Evolutionary conservation across 106 monocot genomes (phyloP).

Genomic region (Acanthochlamys bracteata): DNA sequence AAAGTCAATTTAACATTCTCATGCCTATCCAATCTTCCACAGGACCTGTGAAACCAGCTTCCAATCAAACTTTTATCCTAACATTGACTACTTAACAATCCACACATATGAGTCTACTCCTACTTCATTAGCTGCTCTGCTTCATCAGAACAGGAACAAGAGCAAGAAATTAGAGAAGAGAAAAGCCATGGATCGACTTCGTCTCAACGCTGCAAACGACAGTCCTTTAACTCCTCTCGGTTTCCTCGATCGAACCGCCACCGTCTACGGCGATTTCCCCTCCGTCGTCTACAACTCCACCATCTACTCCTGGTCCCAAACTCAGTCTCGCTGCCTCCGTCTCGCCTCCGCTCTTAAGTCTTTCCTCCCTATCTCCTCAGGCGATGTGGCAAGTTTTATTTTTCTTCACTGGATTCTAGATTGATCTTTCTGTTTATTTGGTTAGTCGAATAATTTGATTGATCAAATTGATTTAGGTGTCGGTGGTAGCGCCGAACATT

Average conservation of each 20-base stretch:
- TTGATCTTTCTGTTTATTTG: too few species aligned
- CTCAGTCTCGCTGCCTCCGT: slow-evolving; percentile 36
- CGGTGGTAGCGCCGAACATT: slow-evolving; percentile 27
- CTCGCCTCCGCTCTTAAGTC: slow-evolving; percentile 41
- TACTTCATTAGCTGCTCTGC: too few species aligned
- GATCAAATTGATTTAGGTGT: too few species aligned
- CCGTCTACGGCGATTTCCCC: slow-evolving; percentile 36
- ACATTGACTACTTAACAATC: too few species aligned
- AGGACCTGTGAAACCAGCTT: too few species aligned
- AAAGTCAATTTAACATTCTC: too few species aligned
- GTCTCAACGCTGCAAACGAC: slow-evolving; percentile 28
- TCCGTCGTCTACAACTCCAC: slow-evolving; percentile 30
- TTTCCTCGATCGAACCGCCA: slow-evolving; percentile 46
- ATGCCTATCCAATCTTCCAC: too few species aligned
- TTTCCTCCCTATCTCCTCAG: slow-evolving; percentile 25
- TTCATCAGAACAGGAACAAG: neutral
- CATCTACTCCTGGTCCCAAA: slow-evolving; percentile 47
- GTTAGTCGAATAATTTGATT: too few species aligned
- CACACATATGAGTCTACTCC: too few species aligned
- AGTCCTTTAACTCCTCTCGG: slow-evolving; percentile 34
- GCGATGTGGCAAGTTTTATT: slow-evolving; percentile 31
- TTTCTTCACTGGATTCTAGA: too few species aligned
- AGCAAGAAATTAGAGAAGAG: too few species aligned
- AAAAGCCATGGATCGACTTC: slow-evolving; percentile 3
- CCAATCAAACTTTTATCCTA: too few species aligned